These are phyloP conservation scores for Lichtheimia corymbifera DNA, from an alignment of 371 early-diverging fungal species.

Conservation along the genomic window DNA sequence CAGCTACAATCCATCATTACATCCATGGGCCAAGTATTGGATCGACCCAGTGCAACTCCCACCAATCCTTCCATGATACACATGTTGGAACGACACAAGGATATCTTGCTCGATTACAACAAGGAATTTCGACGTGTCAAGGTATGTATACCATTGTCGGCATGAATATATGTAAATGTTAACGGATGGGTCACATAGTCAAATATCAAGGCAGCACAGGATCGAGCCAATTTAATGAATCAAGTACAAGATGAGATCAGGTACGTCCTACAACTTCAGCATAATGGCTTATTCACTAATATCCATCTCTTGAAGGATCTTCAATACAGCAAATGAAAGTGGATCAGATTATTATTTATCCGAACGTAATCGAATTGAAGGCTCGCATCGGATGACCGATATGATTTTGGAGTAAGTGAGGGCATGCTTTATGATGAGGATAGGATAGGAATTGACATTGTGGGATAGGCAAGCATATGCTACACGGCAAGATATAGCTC, in stretches of 20 bases:
- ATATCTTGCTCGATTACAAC: conserved; percentile 69
- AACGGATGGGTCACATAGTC: conserved; percentile 25
- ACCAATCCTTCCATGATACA: conserved; percentile 71
- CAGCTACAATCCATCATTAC: conserved; percentile 61
- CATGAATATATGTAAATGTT: not conserved
- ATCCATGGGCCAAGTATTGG: conserved; percentile 55
- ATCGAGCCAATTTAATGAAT: conserved; percentile 65
- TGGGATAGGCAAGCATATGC: conserved; percentile 62
- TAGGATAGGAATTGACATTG: not conserved
- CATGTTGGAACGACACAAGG: conserved; percentile 69
- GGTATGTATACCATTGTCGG: conserved; percentile 27
- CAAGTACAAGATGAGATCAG: conserved; percentile 61
- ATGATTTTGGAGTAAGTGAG: conserved; percentile 60
- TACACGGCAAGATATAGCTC: conserved; percentile 56
- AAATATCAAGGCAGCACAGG: conserved; percentile 58
- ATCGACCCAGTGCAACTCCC: conserved; percentile 53
- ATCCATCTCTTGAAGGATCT: conserved; percentile 26
- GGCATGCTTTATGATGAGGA: not conserved
- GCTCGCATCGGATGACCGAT: conserved; percentile 67
- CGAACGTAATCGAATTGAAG: conserved; percentile 63
- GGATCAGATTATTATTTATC: conserved; percentile 58
- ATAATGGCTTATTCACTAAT: not conserved
- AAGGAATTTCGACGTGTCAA: conserved; percentile 68
- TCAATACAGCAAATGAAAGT: conserved; percentile 40
- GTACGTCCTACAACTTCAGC: conserved; percentile 9